A percentile compares a stretch with the other conserved stretches of the same genome.
Evolutionary conservation across 169 alveolate species (phyloP).

Genomic region (Cryptosporidium sp.): DNA sequence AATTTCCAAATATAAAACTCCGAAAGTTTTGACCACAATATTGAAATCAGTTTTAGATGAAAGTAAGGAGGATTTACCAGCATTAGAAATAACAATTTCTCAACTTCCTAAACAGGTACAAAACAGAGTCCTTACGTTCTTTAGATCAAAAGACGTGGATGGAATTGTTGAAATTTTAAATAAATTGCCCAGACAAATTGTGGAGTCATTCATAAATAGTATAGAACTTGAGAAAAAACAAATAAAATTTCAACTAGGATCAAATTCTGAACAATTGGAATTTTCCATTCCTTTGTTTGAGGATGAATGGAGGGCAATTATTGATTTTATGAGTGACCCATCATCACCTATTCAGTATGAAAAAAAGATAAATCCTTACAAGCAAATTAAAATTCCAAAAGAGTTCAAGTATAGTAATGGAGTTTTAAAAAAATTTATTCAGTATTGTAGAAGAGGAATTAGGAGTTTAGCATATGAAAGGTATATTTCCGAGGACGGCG

Average conservation of each 20-base stretch:
- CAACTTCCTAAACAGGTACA: conserved; percentile 40
- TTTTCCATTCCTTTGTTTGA: conserved; percentile 36
- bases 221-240: conserved; percentile 41
- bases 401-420: conserved; percentile 71
- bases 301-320: conserved; percentile 72
- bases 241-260: neutral
- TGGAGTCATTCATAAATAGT: conserved; percentile 51
- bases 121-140: conserved; percentile 6
- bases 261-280: neutral
- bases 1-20: conserved; percentile 27
- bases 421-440: conserved; percentile 39
- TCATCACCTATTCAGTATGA: conserved; percentile 52
- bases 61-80: conserved; percentile 41
- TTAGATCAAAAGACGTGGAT: conserved; percentile 58
- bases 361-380: neutral
- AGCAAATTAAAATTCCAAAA: conserved; percentile 32
- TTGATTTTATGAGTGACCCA: conserved; percentile 59
- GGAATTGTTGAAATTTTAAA: conserved; percentile 19
- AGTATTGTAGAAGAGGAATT: conserved; percentile 66
- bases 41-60: conserved; percentile 51
- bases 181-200: conserved; percentile 4
- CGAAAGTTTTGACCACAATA: conserved; percentile 24
- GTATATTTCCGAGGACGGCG: conserved; percentile 61
- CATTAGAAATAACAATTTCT: conserved; percentile 23
- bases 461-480: conserved; percentile 68